These are phyloP conservation scores for Periconia sp. DNA, from an alignment of 2,329 filamentous ascomycete species.

Conservation along the genomic window DNA sequence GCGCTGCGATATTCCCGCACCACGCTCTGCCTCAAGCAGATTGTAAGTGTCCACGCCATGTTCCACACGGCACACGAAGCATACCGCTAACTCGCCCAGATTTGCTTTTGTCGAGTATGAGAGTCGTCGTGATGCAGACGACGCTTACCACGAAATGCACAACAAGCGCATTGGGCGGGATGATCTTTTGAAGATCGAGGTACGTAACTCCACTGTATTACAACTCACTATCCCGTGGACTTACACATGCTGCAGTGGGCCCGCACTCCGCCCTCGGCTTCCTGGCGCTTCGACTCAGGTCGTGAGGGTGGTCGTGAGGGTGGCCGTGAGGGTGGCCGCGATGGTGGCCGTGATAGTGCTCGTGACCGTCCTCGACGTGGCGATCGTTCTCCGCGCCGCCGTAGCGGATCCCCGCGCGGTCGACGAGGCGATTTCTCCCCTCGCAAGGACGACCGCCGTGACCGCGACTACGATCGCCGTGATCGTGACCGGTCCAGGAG, in stretches of 20 bases:
- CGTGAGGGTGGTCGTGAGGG: conserved; percentile 45
- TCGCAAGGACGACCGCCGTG: conserved; percentile 70
- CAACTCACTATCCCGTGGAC: not conserved
- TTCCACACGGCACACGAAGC: not conserved
- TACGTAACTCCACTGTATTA: conserved; percentile 61
- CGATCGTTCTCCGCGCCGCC: conserved; percentile 62
- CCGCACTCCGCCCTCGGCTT: conserved; percentile 94
- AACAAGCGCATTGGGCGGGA: conserved; percentile 98
- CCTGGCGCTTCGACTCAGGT: conserved; percentile 96
- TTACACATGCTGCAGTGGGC: conserved; percentile 75
- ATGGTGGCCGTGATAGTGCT: conserved; percentile 74
- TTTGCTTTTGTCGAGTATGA: conserved; percentile 99
- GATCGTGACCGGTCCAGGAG: conserved; percentile 77
- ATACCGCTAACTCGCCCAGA: conserved; percentile 52
- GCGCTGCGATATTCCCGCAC: conserved; percentile 96
- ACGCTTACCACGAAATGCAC: conserved; percentile 99
- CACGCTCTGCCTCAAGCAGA: conserved; percentile 89
- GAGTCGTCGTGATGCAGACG: conserved; percentile 95
- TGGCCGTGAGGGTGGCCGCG: conserved; percentile 70
- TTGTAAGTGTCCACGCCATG: conserved; percentile 73
- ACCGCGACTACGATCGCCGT: conserved; percentile 72
- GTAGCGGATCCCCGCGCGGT: conserved; percentile 60
- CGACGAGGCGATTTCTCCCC: conserved; percentile 72
- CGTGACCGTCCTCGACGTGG: conserved; percentile 58
- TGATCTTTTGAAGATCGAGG: conserved; percentile 97